Evolutionary conservation across 352 stramenopile species (phyloP), one percentile per base, ranked within the genome.

Genomic region (Globisporangium nagaii): DNA sequence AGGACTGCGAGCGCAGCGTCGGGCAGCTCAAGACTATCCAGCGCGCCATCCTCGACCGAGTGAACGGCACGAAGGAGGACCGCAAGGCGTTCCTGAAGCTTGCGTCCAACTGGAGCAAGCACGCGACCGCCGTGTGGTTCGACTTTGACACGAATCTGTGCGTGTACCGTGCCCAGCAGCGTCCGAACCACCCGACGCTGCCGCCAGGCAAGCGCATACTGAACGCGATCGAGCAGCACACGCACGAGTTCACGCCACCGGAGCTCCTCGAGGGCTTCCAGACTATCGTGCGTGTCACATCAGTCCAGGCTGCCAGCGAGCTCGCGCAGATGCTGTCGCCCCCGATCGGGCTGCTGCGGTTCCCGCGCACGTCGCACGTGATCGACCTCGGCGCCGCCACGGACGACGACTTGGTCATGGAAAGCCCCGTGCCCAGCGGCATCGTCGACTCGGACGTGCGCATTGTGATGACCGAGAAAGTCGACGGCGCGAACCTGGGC

Each of bases 401-500:
- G 0, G 57, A 58, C 2, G 79, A 89, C 60, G 79, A 89, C 53
- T 41, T 86, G 22, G 43, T 89, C 17, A 50, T 74, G 45, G 39
- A 30, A 15, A 25, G 42, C 17, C 12, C 27, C 11, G 50, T 19
- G 52, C 63, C 30, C n/a, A n/a, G 7, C 51, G 13, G 35, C 46
- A 24, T 13, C 62, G 5, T 34, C 48, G 28, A 37, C n/a, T n/a
- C 35, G 28, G 35, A 51, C 13, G 67, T 60, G 1, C 56, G 58
- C 5, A 72, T 89, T 28, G 62, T 85, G 19, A 71, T 86, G 50
- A 84, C 87, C 0, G 86, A 95, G 64, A 95, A 95, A 60, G 24
- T 95, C 32, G 86, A 95, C 63, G 86, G 86, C 10, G 86, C 84
- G 20, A 95, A 95, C 56, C 60, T 95, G 31, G 84, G 86, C 42